phyloP scores from a whole-genome alignment of 2,329 filamentous ascomycete genomes.

The Trichoderma atroviride region DNA sequence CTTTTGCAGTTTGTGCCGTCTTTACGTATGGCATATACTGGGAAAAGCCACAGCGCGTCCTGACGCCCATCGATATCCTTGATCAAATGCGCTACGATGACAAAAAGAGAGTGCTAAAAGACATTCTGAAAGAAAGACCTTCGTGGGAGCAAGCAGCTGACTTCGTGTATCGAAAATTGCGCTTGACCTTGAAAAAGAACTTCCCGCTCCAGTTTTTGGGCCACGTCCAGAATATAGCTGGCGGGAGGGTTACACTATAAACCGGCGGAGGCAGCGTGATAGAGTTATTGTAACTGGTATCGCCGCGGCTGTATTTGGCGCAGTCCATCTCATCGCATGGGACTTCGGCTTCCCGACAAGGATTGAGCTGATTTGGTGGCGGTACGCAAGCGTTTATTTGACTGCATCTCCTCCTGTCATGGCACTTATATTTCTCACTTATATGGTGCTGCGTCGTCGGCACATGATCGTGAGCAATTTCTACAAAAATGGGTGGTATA shows the following conservation, averaged over 20 bases:
- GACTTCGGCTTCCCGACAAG: constrained; percentile 1
- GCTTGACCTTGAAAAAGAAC: too few relatives aligned
- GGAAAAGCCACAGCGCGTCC: neutral
- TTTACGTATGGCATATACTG: neutral
- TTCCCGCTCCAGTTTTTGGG: too few relatives aligned
- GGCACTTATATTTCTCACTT: too few relatives aligned
- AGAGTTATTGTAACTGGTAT: neutral
- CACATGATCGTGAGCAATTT: too few relatives aligned
- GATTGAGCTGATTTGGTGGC: neutral
- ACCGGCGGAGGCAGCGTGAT: too few relatives aligned
- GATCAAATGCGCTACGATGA: neutral
- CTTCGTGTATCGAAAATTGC: too few relatives aligned
- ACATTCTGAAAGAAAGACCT: neutral
- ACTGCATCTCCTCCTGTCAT: neutral
- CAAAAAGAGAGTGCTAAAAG: neutral
- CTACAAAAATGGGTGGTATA: too few relatives aligned
- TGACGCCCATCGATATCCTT: neutral
- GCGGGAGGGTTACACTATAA: too few relatives aligned
- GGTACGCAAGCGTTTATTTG: neutral
- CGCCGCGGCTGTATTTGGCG: neutral
- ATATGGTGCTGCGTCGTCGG: too few relatives aligned
- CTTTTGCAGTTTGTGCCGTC: neutral
- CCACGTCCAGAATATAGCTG: too few relatives aligned
- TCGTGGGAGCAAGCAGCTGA: too few relatives aligned
- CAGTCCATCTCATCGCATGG: neutral